Percentiles rank a stretch among this genome's conserved stretches.
Conservation (phyloP, 2,329 filamentous ascomycete species). For the Colletotrichum sansevieriae region DNA sequence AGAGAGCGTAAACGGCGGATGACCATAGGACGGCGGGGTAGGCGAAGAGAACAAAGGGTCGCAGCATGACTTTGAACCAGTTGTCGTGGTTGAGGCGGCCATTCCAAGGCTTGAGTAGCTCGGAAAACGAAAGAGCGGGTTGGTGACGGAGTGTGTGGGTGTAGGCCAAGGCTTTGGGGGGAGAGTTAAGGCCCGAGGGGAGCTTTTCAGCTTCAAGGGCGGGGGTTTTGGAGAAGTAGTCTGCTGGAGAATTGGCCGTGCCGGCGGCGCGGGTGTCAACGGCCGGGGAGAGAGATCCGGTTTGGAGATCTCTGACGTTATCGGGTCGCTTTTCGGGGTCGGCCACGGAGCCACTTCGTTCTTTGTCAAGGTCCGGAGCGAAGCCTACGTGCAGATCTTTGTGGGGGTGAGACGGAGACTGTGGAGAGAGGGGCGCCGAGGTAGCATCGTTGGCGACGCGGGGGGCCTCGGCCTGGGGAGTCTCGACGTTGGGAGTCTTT, state of each 20-base stretch:
- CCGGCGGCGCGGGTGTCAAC: conserved; percentile 9
- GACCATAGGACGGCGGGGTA: conserved; percentile 95
- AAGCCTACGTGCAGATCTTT: conserved; percentile 52
- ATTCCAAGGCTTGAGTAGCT: conserved; percentile 82
- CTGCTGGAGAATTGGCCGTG: conserved; percentile 43
- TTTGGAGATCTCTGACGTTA: too few species aligned
- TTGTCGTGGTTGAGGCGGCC: conserved; percentile 82
- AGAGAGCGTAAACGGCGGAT: conserved; percentile 84
- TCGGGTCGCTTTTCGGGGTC: conserved; percentile 11
- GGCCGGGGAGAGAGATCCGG: neutral
- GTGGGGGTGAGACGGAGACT: conserved; percentile 42
- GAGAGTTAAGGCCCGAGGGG: conserved; percentile 47
- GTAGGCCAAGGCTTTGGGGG: conserved; percentile 63
- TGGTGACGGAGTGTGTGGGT: conserved; percentile 77
- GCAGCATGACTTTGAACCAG: conserved; percentile 82
- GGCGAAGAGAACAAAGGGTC: conserved; percentile 87
- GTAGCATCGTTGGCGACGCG: neutral
- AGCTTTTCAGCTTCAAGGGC: conserved; percentile 59
- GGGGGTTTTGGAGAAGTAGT: conserved; percentile 46
- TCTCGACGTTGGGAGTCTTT: neutral
- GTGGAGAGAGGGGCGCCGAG: neutral
- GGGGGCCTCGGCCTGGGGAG: neutral
- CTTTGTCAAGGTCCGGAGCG: conserved; percentile 37
- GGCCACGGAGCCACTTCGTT: conserved; percentile 4
- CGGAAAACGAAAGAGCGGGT: conserved; percentile 77